phyloP scores from a whole-genome alignment of 208 protist species.

The Crithidia sp. region DNA sequence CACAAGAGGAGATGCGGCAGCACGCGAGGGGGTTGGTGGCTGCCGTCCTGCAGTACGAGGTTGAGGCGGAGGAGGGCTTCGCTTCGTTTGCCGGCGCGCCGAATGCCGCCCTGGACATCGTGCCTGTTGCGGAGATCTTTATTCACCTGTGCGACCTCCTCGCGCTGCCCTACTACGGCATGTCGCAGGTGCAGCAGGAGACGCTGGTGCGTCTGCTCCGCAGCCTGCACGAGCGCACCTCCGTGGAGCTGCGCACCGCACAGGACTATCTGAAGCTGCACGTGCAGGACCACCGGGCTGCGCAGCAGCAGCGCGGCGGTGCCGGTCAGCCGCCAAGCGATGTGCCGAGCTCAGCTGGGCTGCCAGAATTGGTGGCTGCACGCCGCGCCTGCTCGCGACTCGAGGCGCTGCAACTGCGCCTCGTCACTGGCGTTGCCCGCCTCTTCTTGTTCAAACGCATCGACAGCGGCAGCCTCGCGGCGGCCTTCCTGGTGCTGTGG shows the following conservation, averaged over 20 bases:
- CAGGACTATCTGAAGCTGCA: slow-evolving; percentile 56
- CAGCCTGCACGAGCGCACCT: slow-evolving; percentile 44
- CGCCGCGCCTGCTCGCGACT: slow-evolving; percentile 41
- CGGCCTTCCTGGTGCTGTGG: slow-evolving; percentile 71
- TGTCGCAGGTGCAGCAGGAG: slow-evolving; percentile 73
- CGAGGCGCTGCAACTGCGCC: slow-evolving; percentile 69
- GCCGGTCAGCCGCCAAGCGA: background rate
- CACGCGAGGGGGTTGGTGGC: slow-evolving; percentile 33
- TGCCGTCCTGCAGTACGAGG: slow-evolving; percentile 20
- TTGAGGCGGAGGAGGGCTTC: slow-evolving; percentile 10
- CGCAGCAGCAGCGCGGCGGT: slow-evolving; percentile 7
- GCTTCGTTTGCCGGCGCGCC: background rate
- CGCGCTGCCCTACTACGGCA: slow-evolving; percentile 48
- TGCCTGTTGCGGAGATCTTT: slow-evolving; percentile 33
- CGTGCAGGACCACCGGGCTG: slow-evolving; percentile 26
- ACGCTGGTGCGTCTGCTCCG: slow-evolving; percentile 51
- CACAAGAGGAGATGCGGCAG: slow-evolving; percentile 13
- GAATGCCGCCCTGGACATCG: background rate
- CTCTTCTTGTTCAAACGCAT: slow-evolving; percentile 76
- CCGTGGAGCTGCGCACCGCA: slow-evolving; percentile 25
- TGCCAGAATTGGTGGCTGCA: slow-evolving; percentile 38
- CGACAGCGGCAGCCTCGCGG: slow-evolving; percentile 40
- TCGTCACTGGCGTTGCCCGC: slow-evolving; percentile 58
- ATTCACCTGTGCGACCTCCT: slow-evolving; percentile 70
- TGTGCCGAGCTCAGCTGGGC: slow-evolving; percentile 13